Evolutionary conservation across 116 monocot genomes (phyloP).

Genomic region (Cymodocea nodosa): DNA sequence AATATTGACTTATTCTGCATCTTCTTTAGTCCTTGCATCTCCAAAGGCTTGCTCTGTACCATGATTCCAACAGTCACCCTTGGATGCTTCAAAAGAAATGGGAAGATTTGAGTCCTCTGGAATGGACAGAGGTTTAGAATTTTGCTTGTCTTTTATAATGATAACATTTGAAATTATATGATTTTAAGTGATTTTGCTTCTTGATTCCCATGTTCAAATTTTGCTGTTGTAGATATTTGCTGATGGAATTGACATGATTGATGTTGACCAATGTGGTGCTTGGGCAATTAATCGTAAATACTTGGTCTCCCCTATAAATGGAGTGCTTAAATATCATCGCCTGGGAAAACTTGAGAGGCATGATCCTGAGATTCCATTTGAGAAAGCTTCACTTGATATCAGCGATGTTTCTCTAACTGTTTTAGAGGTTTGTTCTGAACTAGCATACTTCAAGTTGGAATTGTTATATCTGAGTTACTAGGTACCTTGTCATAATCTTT

Average conservation of each 20-base stretch:
- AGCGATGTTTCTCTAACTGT: constrained; percentile 78
- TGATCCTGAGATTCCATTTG: constrained; percentile 55
- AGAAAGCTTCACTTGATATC: constrained; percentile 76
- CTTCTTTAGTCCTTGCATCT: constrained; percentile 69
- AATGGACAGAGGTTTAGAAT: constrained; percentile 80
- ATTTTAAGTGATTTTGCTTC: not conserved
- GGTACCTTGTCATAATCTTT: too few relatives aligned
- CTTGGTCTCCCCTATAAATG: constrained; percentile 94
- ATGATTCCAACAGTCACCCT: constrained; percentile 67
- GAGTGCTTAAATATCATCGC: constrained; percentile 79
- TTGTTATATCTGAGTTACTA: too few relatives aligned
- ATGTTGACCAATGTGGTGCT: constrained; percentile 17
- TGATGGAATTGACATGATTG: constrained; percentile 63
- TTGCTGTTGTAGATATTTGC: constrained; percentile 54
- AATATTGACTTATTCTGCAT: not conserved
- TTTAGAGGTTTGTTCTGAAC: constrained; percentile 42
- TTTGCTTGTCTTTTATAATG: not conserved
- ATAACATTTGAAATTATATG: not conserved
- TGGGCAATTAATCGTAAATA: constrained; percentile 53
- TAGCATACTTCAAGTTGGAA: not conserved
- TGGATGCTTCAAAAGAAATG: constrained; percentile 73
- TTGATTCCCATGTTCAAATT: constrained; percentile 1
- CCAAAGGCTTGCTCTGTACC: constrained; percentile 75
- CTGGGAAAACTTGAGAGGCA: constrained; percentile 78
- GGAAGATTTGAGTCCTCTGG: constrained; percentile 68